Base-by-base conservation (phyloP, 2,329 filamentous ascomycete species). In the Fusarium clavum region DNA sequence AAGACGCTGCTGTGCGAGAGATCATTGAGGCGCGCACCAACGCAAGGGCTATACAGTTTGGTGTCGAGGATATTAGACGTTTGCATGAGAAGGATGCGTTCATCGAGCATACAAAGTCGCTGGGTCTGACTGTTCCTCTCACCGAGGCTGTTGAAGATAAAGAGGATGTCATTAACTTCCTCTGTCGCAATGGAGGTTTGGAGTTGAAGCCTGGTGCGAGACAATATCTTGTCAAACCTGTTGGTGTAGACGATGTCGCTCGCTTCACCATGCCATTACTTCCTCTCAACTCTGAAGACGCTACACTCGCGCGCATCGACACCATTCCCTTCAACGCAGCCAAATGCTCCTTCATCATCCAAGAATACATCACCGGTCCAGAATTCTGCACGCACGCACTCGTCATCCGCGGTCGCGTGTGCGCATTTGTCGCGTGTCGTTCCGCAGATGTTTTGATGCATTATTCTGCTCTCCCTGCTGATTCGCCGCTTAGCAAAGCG, bases 341-440 rank as follows among this genome's bases (percentile, higher is more conserved):
- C 0, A 61, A 64, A 16, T 63, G 64, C 5, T 49, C 52, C 2
- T 93, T 63, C 76, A 72, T 80, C 22, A 58, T 94, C 25, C 91
- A 94, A 75, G 88, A 93, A 75, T 92, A 86, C 76, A 87, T 92
- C 66, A 61, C 73, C 1, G 83, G 85, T 1, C 82, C 83, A 0
- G 91, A 94, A 76, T 94, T 90, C 76, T 92, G 90, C 78, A 93
- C 92, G 0, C 91, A 94, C 71, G 81, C 91, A 0, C 82, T 94
- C 5, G 80, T 94, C 6, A 82, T 94, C n/a, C 79, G 82, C 1
- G 91, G 91, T 2, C 78, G 85, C 34, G 85, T 94, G 18, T 86
- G 86, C 52, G 87, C 86, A 1, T 93, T 94, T 69, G 86, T 88
- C 9, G 88, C 91, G 0, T 93, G 91, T 73, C 87, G 87, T 4